phyloP scores from a whole-genome alignment of 2,329 filamentous ascomycete species.

The Fusarium poae region DNA sequence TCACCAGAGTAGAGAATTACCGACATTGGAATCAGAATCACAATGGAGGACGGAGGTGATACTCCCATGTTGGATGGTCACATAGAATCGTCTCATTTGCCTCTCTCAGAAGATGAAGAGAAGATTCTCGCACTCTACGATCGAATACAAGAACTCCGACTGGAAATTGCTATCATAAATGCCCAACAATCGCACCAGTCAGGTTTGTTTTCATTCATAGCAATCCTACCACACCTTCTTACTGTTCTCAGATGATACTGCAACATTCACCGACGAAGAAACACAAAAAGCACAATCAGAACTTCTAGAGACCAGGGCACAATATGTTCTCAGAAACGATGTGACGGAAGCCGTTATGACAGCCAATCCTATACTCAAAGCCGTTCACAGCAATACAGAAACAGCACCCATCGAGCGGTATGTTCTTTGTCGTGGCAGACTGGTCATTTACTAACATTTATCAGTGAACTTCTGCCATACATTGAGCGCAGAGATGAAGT shows the following conservation, averaged over 20 bases:
- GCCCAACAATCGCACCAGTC: slow-evolving; percentile 58
- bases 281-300: slow-evolving; percentile 72
- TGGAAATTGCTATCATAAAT: slow-evolving; percentile 77
- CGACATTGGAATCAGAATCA: slow-evolving; percentile 3
- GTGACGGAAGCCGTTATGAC: slow-evolving; percentile 77
- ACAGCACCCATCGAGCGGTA: slow-evolving; percentile 78
- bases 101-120: slow-evolving; percentile 75
- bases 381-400: slow-evolving; percentile 76
- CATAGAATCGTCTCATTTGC: slow-evolving; percentile 58
- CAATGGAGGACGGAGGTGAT: slow-evolving; percentile 50
- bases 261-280: slow-evolving; percentile 62
- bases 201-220: slow-evolving; percentile 48
- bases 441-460: slow-evolving; percentile 20
- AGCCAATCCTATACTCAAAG: slow-evolving; percentile 81
- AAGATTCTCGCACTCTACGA: slow-evolving; percentile 78
- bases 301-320: slow-evolving; percentile 77
- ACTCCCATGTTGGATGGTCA: slow-evolving; percentile 46
- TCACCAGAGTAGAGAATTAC: not conserved
- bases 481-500: slow-evolving; percentile 75
- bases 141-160: slow-evolving; percentile 75
- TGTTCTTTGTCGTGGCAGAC: slow-evolving; percentile 13
- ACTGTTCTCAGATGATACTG: slow-evolving; percentile 36
- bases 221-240: slow-evolving; percentile 14
- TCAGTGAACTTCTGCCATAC: slow-evolving; percentile 74
- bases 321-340: slow-evolving; percentile 76